These are phyloP conservation scores for Parmales sp. DNA, from an alignment of 108 stramenopile species.

Conservation along the genomic window DNA sequence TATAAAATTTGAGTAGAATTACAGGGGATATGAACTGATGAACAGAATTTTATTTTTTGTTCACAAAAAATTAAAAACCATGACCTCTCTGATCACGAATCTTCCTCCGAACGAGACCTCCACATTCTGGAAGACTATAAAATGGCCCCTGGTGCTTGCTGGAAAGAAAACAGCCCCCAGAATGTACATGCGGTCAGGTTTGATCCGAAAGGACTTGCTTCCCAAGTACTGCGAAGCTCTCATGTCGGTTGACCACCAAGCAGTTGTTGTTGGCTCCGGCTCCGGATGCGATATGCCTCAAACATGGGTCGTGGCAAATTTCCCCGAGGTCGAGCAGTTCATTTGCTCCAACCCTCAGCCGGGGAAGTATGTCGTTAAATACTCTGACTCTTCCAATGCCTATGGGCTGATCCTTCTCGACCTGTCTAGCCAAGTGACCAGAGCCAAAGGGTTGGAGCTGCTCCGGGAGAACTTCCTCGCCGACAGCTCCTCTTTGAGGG, in stretches of 20 bases:
- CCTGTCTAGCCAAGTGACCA: background rate
- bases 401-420: slow-evolving; percentile 4
- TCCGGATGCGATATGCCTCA: background rate
- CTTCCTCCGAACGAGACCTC: no score
- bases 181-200: slow-evolving; percentile 8
- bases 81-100: no score
- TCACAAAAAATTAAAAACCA: no score
- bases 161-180: no score
- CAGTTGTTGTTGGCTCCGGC: no score
- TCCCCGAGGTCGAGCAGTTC: background rate
- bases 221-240: background rate
- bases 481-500: background rate
- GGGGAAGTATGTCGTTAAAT: background rate
- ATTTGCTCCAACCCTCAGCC: background rate
- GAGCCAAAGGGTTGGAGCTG: background rate
- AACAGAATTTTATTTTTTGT: no score
- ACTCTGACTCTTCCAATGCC: slow-evolving; percentile 6
- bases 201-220: slow-evolving; percentile 15
- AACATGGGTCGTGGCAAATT: background rate
- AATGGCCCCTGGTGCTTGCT: no score
- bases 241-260: background rate
- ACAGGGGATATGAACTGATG: no score
- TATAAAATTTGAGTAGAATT: no score
- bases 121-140: no score
- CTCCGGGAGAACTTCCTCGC: background rate